A percentile compares a stretch with the other conserved stretches of the same genome.
Evolutionary conservation across 148 eudicot species (phyloP).

Genomic region (Heliamphora exappendiculata): DNA sequence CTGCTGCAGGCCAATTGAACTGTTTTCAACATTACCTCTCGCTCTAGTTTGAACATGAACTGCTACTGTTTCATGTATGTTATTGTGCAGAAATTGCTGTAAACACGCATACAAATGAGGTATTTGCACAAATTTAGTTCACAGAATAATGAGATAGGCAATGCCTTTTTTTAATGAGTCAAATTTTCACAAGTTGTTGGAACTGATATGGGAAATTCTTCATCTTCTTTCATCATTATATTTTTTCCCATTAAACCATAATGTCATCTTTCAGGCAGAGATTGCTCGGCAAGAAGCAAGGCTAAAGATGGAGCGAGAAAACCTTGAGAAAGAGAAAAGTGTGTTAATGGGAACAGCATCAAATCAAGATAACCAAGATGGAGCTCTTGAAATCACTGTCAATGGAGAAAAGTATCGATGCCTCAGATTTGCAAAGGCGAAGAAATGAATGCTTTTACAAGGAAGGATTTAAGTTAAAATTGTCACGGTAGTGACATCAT

Average conservation of each 20-base stretch:
- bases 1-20: background rate
- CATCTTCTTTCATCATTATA: background rate
- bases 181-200: background rate
- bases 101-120: background rate
- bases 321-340: slow-evolving; percentile 97
- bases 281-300: slow-evolving; percentile 95
- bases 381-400: slow-evolving; percentile 97
- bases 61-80: background rate
- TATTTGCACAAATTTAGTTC: background rate
- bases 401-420: slow-evolving; percentile 97
- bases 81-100: background rate
- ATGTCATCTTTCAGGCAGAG: slow-evolving; percentile 61
- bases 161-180: background rate
- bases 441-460: slow-evolving; percentile 50
- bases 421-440: slow-evolving; percentile 92
- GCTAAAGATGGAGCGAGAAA: slow-evolving; percentile 90
- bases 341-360: slow-evolving; percentile 99
- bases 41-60: background rate
- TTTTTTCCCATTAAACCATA: background rate
- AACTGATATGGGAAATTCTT: background rate
- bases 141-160: background rate
- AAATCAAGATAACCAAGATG: slow-evolving; percentile 97
- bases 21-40: background rate
- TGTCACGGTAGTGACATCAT: background rate
- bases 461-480: background rate